Conservation (phyloP, 805 yeast species). For the Yarrowia osloensis region DNA sequence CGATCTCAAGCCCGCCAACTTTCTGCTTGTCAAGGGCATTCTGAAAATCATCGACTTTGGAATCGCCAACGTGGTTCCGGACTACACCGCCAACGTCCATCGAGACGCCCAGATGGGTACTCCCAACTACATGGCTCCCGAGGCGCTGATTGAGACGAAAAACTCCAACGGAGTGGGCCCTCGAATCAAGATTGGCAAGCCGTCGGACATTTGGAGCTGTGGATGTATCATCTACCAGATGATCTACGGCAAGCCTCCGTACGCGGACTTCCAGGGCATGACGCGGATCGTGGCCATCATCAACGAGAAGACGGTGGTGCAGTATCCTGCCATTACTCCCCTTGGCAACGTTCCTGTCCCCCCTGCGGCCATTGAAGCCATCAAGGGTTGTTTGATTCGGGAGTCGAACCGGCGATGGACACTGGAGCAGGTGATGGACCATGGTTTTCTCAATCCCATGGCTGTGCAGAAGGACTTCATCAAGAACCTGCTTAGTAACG, state of each 20-base stretch:
- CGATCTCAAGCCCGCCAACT: slow-evolving; percentile 66
- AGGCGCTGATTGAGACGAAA: slow-evolving; percentile 71
- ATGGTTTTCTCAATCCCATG: slow-evolving; percentile 74
- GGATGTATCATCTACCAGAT: slow-evolving; percentile 95
- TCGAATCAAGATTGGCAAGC: slow-evolving; percentile 77
- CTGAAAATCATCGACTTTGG: slow-evolving; percentile 94
- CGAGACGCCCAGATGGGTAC: slow-evolving; percentile 93
- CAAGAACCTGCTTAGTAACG: slow-evolving; percentile 70
- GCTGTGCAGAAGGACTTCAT: slow-evolving; percentile 67
- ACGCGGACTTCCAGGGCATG: slow-evolving; percentile 73
- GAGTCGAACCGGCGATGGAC: slow-evolving; percentile 71
- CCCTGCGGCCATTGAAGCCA: slow-evolving; percentile 64
- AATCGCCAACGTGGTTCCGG: slow-evolving; percentile 84
- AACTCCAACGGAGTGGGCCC: slow-evolving; percentile 38
- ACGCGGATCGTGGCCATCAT: slow-evolving; percentile 81
- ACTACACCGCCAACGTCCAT: slow-evolving; percentile 85
- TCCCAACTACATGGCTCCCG: slow-evolving; percentile 98
- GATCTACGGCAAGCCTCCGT: slow-evolving; percentile 93
- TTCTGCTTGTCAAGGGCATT: slow-evolving; percentile 65
- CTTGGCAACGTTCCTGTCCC: slow-evolving; percentile 67
- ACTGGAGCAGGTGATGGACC: slow-evolving; percentile 59
- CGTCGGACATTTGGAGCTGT: slow-evolving; percentile 97
- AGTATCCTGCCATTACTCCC: slow-evolving; percentile 60
- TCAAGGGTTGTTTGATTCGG: slow-evolving; percentile 68
- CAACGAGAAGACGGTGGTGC: slow-evolving; percentile 74